Evolutionary conservation across 176 grass and related monocot genomes (phyloP), one percentile per base, ranked within the genome.

Genomic region (Zea luxurians): DNA sequence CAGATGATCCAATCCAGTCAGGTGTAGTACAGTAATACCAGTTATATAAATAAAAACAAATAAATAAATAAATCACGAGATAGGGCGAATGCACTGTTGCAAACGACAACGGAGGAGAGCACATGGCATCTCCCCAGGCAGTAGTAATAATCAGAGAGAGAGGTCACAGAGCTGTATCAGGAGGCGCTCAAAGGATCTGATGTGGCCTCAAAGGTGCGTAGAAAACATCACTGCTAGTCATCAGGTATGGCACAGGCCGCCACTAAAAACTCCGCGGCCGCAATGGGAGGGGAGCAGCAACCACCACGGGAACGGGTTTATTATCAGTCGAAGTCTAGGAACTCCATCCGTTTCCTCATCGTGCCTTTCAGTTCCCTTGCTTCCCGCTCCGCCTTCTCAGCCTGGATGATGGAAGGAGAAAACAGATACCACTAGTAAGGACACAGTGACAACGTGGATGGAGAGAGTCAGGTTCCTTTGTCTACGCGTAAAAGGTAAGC

Each of bases 341-440:
- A 98, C 83, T 98, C 91, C 95, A 98, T 98, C 81, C 91, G 78
- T 81, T 98, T 94, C 76, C 95, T 88, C 91, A 98, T 98, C 17
- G 92, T 90, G 66, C 92, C 91, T 87, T 98, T 98, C 45, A 98
- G 87, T 52, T 98, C 95, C 70, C 86, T 92, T 49, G 92, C 90
- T 66, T 98, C 92, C 61, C 38, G 88, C 76, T 98, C 95, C 52
- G 95, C 95, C 78, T 94, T 98, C 81, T 98, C 88, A 6, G 92
- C 95, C 95, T 98, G 81, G 52, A 41, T 61, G 0, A 10, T 27
- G 20, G 66, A 48, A 16, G 74, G 61, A 62, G 36, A 73, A 7
- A 8, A 45, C 12, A 37, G 2, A 73, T 6, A 35, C 1, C 44
- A 15, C 4, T 34, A 20, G 37, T 38, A 2, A 17, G 7, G 4